Evolutionary conservation across 805 yeast species (phyloP), one percentile per base, ranked within the genome.

Genomic region (Scheffersomyces spartinae): DNA sequence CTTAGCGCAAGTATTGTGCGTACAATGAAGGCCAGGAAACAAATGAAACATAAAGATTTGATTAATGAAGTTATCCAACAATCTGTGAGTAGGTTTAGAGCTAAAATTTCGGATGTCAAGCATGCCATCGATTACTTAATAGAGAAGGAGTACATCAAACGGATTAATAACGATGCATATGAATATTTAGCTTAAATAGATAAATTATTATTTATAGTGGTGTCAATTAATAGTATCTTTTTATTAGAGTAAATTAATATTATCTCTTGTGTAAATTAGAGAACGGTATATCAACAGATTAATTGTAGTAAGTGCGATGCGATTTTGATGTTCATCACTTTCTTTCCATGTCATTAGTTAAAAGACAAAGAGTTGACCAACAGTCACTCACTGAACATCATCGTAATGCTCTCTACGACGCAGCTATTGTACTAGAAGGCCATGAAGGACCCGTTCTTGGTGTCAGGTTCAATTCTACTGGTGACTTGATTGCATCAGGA

Each of bases 1-100:
- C 62, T 91, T 40, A 82, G 84, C 45, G 95, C 97, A 2, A 82
- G 94, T 43, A 84, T 91, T 53, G 97, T 88, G 20, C 70, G 98
- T 42, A 82, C 88, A 45, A 91, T 88, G 97, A 88, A 88, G 59
- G 86, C 95, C 1, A 69, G 95, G 45, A 81, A 85, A 49, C 65
- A 64, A 22, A 61, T 83, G 40, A 71, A 72, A 36, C 96, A 86
- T 47, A 79, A 76, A 25, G 76, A 74, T 28, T 65, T 88, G 42
- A 75, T 85, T 21, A 82, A 79, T 40, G 97, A 88, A 49, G 88
- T 86, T 21, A 75, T 83, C 40, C 79, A 82, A 32, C 94, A 84
- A 47, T 73, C 94, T 3, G 75, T 74, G 36, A 61, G 71, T 25
- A 67, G 97, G 39, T 88, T 91, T 62, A 72, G 68, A 39, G 95